A percentile compares a stretch with the other conserved stretches of the same genome.
These are phyloP conservation scores for Ophiostoma ulmi DNA, from an alignment of 2,329 filamentous ascomycete genomes.

Conservation along the genomic window DNA sequence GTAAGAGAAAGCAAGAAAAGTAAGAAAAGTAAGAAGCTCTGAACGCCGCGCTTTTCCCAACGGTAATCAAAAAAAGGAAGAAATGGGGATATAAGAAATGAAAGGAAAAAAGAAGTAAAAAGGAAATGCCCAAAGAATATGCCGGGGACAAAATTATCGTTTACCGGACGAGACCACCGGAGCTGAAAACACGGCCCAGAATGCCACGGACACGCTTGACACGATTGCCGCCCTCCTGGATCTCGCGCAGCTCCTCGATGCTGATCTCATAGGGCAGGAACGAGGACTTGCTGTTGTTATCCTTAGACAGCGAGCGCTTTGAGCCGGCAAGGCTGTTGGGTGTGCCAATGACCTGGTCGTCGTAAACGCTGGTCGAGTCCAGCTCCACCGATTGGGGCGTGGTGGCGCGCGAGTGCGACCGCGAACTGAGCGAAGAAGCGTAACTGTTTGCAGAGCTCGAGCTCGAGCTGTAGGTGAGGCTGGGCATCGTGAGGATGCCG, in stretches of 20 bases:
- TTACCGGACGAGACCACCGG: slow-evolving; percentile 38
- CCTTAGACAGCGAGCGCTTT: slow-evolving; percentile 23
- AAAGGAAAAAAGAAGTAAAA: slow-evolving; percentile 4
- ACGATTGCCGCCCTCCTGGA: slow-evolving; percentile 48
- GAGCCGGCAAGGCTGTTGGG: slow-evolving; percentile 27
- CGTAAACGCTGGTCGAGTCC: slow-evolving; percentile 41
- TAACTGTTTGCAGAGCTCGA: slow-evolving; percentile 43
- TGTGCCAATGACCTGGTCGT: slow-evolving; percentile 38
- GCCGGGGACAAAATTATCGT: not conserved
- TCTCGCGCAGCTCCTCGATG: slow-evolving; percentile 46
- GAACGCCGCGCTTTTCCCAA: slow-evolving; percentile 26
- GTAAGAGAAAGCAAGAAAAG: slow-evolving; percentile 11
- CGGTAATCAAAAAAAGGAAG: slow-evolving; percentile 10
- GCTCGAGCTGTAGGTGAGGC: slow-evolving; percentile 42
- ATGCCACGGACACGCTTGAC: slow-evolving; percentile 46
- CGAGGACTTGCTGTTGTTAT: slow-evolving; percentile 14
- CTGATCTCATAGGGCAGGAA: slow-evolving; percentile 54
- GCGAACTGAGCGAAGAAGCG: slow-evolving; percentile 44
- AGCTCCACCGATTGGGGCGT: slow-evolving; percentile 45
- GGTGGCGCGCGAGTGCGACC: slow-evolving; percentile 43
- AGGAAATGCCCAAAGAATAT: not conserved
- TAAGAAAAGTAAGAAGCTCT: slow-evolving; percentile 9
- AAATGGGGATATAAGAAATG: slow-evolving; percentile 18
- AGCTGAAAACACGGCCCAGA: slow-evolving; percentile 50
- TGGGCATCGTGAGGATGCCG: slow-evolving; percentile 38